phyloP scores from a whole-genome alignment of 495 filamentous ascomycete genomes.

The Neurospora sp. region DNA sequence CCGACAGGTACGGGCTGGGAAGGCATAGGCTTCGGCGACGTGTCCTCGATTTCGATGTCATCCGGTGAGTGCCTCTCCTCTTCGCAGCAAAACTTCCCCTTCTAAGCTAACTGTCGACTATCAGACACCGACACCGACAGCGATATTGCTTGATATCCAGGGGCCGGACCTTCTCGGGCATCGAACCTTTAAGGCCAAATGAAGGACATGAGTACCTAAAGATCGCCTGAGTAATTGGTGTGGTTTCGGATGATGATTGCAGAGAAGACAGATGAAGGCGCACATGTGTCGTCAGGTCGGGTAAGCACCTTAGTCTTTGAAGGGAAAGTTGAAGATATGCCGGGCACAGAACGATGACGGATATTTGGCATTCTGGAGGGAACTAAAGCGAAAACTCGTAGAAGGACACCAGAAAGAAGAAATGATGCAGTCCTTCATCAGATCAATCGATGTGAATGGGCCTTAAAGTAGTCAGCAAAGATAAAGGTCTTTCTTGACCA shows the following conservation, averaged over 20 bases:
- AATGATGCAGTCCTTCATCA: too few relatives aligned
- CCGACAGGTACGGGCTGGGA: background rate
- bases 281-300: background rate
- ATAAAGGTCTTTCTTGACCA: too few relatives aligned
- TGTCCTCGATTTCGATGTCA: background rate
- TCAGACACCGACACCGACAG: background rate
- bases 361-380: too few relatives aligned
- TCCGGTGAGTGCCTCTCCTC: background rate
- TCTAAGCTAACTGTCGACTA: too few relatives aligned
- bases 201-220: background rate
- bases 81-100: rapidly evolving
- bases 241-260: background rate
- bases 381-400: too few relatives aligned
- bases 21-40: background rate
- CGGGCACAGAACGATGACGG: too few relatives aligned
- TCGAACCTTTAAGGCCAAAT: background rate
- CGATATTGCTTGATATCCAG: background rate
- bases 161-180: background rate
- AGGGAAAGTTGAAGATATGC: too few relatives aligned
- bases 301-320: too few relatives aligned
- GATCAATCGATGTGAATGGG: too few relatives aligned
- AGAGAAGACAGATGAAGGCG: background rate
- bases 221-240: background rate
- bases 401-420: too few relatives aligned
- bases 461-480: too few relatives aligned